Percentiles rank a stretch among this genome's conserved stretches.
These are phyloP conservation scores for Aschersonia sp. DNA, from an alignment of 2,329 filamentous ascomycete genomes.

Conservation along the genomic window DNA sequence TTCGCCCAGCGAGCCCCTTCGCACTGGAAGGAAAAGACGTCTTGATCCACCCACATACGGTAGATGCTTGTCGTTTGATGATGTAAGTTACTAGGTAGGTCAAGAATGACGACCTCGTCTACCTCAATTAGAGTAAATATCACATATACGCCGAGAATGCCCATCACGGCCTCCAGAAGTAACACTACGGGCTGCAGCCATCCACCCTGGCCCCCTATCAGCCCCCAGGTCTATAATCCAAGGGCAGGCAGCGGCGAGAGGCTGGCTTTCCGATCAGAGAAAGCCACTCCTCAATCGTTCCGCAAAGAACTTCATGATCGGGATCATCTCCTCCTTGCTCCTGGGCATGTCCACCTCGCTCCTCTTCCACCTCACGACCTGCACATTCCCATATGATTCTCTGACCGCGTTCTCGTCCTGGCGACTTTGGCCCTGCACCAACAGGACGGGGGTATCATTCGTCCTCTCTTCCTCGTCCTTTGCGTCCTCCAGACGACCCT, in stretches of 20 bases:
- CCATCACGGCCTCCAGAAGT: no score
- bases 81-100: no score
- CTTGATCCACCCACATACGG: no score
- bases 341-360: slow-evolving; percentile 69
- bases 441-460: slow-evolving; percentile 46
- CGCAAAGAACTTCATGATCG: slow-evolving; percentile 75
- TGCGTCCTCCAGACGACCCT: no score
- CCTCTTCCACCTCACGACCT: slow-evolving; percentile 55
- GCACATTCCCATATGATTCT: slow-evolving; percentile 50
- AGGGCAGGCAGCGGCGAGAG: not conserved
- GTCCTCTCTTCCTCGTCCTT: slow-evolving; percentile 28
- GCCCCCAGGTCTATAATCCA: not conserved
- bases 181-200: no score
- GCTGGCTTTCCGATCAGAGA: not conserved
- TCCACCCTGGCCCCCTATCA: not conserved
- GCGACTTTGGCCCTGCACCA: slow-evolving; percentile 42
- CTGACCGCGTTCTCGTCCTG: slow-evolving; percentile 50
- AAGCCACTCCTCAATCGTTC: slow-evolving; percentile 34
- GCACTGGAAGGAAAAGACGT: no score
- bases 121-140: no score
- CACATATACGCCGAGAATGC: no score
- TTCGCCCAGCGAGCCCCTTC: no score
- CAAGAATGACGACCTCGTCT: no score
- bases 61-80: no score
- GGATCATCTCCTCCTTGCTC: slow-evolving; percentile 71